A percentile compares a stretch with the other conserved stretches of the same genome.
Conservation (phyloP, 768 basidiomycete genomes). For the Vararia minispora region DNA sequence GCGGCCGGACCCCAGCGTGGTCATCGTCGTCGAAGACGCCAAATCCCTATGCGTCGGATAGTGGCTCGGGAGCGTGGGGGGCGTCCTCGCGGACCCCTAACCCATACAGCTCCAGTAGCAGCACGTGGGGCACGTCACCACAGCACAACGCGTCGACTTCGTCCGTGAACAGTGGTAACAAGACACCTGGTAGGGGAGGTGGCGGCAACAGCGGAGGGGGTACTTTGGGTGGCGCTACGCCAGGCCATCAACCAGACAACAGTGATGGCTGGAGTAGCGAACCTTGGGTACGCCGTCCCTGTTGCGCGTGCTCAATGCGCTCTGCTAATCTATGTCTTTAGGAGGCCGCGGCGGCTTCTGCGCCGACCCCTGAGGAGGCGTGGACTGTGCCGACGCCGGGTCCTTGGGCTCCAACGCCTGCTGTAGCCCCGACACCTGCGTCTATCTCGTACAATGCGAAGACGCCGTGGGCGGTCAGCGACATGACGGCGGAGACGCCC, state of each 20-base stretch:
- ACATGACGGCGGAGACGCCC: too few relatives aligned
- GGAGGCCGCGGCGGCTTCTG: slow-evolving; percentile 13
- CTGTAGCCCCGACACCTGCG: slow-evolving; percentile 41
- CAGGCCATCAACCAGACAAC: slow-evolving; percentile 17
- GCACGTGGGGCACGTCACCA: slow-evolving; percentile 14
- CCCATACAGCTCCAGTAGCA: slow-evolving; percentile 20
- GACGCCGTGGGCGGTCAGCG: too few relatives aligned
- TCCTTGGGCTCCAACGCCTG: slow-evolving; percentile 20
- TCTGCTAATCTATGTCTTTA: too few relatives aligned
- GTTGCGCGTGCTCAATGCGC: too few relatives aligned
- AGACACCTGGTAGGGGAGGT: slow-evolving; percentile 19
- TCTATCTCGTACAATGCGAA: slow-evolving; percentile 20
- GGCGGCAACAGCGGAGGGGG: slow-evolving; percentile 18
- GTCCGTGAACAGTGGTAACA: slow-evolving; percentile 9
- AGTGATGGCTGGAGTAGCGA: not conserved
- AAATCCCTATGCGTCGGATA: slow-evolving; percentile 35
- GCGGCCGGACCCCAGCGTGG: slow-evolving; percentile 44
- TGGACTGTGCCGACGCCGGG: slow-evolving; percentile 14
- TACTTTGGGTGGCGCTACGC: slow-evolving; percentile 38
- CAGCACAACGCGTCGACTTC: slow-evolving; percentile 3
- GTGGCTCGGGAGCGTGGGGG: slow-evolving; percentile 39
- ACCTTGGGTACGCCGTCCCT: too few relatives aligned
- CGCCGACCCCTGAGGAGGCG: slow-evolving; percentile 8
- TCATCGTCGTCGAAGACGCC: slow-evolving; percentile 39
- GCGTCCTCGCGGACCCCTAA: slow-evolving; percentile 37